These are phyloP conservation scores for Botrytis squamosa DNA, from an alignment of 2,329 filamentous ascomycete genomes.

Conservation along the genomic window DNA sequence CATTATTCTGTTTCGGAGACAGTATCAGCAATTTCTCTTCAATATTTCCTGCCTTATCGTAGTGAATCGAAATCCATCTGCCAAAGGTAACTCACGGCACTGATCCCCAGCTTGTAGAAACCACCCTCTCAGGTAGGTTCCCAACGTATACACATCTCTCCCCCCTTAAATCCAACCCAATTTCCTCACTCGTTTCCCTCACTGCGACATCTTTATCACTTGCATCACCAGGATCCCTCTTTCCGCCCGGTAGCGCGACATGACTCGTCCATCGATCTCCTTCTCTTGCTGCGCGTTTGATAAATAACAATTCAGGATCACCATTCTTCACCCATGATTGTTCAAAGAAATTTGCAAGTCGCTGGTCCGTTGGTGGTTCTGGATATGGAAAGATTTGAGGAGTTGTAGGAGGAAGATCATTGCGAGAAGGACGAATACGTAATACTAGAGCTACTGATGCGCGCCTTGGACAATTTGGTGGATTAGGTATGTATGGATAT, in stretches of 20 bases:
- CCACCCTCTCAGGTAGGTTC: conserved; percentile 63
- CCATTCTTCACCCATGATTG: conserved; percentile 65
- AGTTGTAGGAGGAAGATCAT: conserved; percentile 49
- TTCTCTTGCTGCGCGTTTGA: conserved; percentile 63
- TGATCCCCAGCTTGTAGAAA: conserved; percentile 66
- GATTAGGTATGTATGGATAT: conserved; percentile 50
- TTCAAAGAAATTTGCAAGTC: conserved; percentile 54
- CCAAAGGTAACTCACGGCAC: conserved; percentile 49
- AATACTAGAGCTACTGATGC: conserved; percentile 67
- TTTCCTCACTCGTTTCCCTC: conserved; percentile 65
- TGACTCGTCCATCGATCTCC: conserved; percentile 70
- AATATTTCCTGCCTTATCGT: neutral
- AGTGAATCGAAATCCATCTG: neutral
- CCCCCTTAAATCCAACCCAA: conserved; percentile 58
- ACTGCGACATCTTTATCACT: conserved; percentile 62
- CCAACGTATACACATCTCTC: conserved; percentile 51
- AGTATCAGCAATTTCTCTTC: neutral
- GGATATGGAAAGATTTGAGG: conserved; percentile 25
- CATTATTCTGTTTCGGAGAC: conserved; percentile 53
- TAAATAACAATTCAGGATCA: conserved; percentile 68
- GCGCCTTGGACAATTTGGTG: conserved; percentile 43
- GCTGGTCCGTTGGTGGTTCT: conserved; percentile 29
- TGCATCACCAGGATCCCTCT: conserved; percentile 62
- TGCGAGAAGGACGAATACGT: conserved; percentile 57
- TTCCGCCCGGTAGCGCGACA: conserved; percentile 66